These are phyloP conservation scores for Solanum sparsipilum DNA, from an alignment of 257 asterid species.

Conservation along the genomic window DNA sequence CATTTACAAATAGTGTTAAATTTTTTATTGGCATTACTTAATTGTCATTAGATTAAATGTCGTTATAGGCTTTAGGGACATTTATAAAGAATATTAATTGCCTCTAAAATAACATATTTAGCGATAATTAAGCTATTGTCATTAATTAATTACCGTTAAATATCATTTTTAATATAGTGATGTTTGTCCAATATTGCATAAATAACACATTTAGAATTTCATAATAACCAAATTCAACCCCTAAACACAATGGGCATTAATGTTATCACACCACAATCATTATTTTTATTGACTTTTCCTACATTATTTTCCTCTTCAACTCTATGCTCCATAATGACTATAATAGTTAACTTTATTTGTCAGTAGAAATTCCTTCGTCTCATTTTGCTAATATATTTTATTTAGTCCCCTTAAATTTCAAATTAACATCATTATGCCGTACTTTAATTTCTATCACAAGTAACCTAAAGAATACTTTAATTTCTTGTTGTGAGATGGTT, in stretches of 20 bases:
- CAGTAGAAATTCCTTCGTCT: not conserved
- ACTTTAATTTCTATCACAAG: not conserved
- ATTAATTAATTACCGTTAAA: too few species aligned
- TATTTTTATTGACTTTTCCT: not conserved
- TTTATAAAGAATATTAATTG: too few species aligned
- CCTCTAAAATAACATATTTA: not conserved
- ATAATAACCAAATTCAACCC: not conserved
- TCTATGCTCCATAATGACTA: not conserved
- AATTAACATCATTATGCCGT: not conserved
- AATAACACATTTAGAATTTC: not conserved
- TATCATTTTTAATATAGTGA: too few species aligned
- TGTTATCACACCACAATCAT: not conserved
- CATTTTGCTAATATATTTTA: not conserved
- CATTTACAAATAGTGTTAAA: not conserved
- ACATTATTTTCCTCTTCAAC: not conserved
- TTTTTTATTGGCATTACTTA: not conserved
- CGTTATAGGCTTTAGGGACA: too few species aligned
- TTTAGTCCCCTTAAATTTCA: not conserved
- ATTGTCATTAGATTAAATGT: not conserved
- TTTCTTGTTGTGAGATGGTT: not conserved
- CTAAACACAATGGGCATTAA: not conserved
- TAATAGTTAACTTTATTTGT: not conserved
- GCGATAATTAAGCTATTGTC: rapidly evolving
- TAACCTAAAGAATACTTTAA: too few species aligned
- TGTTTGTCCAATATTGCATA: not conserved